Evolutionary conservation across 306 rosid species (phyloP), one percentile per base, ranked within the genome.

Genomic region (Geum urbanum): DNA sequence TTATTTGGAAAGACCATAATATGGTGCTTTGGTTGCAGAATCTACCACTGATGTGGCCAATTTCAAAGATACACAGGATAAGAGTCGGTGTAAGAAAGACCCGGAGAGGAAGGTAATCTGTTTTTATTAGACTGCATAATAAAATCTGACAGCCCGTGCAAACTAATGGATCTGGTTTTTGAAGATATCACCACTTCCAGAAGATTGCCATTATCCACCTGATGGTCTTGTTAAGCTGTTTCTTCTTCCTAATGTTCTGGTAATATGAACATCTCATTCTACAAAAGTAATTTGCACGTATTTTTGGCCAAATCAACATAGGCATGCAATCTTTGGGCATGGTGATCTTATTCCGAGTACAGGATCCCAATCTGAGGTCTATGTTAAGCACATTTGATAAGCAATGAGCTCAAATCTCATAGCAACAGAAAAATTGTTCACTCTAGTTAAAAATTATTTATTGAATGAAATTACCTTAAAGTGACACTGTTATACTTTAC

Each of bases 201-300:
- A 81, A 39, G 81, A 69, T 65, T 58, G 59, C 49, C 76, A 73
- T 65, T 81, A 69, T 69, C 63, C 74, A 43, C 67, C 71, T 40
- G 67, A 51, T 66, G 43, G 64, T 77, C 78, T 77, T 69, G 62
- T 73, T 41, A 81, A 67, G 72, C 60, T 69, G 63, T 81, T 76
- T 59, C 76, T 81, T 63, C 79, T 69, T 49, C 76, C 81, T 7
- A 69, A 51, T 81, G 67, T 76, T 58, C 16, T 50, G 84, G 78
- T 73, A 70, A 63, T 53, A 15, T 16, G 57, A 19, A 64, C n/a
- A 15, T 55, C 24, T 70, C 19, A 24, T 44, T 35, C 73, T 8
- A 22, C 19, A 20, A 9, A 4, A 12, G 9, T 13, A 9, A 20
- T 44, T 7, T 37, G 1, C 11, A 14, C 22, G 43, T 70, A 39